These are phyloP conservation scores for Nothopassalora personata DNA, from an alignment of 2,329 filamentous ascomycete species.

Conservation along the genomic window DNA sequence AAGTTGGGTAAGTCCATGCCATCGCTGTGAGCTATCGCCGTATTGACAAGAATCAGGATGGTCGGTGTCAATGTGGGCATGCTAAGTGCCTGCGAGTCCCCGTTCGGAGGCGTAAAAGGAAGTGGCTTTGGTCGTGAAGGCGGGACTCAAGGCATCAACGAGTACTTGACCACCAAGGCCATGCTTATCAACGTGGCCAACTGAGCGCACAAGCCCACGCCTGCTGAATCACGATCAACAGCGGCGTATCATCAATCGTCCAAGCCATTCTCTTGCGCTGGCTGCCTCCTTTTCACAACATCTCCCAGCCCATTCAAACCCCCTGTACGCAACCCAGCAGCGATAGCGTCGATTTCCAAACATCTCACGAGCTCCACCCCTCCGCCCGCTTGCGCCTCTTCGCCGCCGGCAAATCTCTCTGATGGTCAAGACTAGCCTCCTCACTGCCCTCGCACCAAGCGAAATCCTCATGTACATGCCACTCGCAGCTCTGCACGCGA, in stretches of 20 bases:
- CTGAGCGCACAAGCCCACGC: background rate
- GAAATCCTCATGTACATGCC: slow-evolving; percentile 7
- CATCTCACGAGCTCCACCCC: background rate
- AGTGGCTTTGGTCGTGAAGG: slow-evolving; percentile 42
- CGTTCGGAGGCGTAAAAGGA: slow-evolving; percentile 41
- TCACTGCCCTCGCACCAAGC: slow-evolving; percentile 2
- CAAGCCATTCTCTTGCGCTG: background rate
- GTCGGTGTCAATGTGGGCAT: slow-evolving; percentile 59
- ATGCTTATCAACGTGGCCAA: slow-evolving; percentile 1
- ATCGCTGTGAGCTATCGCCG: background rate
- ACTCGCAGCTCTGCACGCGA: slow-evolving; percentile 9
- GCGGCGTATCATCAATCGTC: background rate
- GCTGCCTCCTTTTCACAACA: too few relatives aligned
- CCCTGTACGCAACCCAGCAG: too few relatives aligned
- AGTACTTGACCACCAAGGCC: slow-evolving; percentile 1
- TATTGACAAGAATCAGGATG: too few relatives aligned
- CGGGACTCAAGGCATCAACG: background rate
- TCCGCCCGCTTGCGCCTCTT: background rate
- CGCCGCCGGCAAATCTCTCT: background rate
- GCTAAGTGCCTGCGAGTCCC: slow-evolving; percentile 24
- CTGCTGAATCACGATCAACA: background rate
- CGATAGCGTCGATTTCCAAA: background rate
- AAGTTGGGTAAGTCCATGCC: slow-evolving; percentile 53
- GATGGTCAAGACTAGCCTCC: slow-evolving; percentile 5
- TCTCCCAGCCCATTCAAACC: background rate